phyloP scores from a whole-genome alignment of 306 rosid genomes.

The Citrullus colocynthis region DNA sequence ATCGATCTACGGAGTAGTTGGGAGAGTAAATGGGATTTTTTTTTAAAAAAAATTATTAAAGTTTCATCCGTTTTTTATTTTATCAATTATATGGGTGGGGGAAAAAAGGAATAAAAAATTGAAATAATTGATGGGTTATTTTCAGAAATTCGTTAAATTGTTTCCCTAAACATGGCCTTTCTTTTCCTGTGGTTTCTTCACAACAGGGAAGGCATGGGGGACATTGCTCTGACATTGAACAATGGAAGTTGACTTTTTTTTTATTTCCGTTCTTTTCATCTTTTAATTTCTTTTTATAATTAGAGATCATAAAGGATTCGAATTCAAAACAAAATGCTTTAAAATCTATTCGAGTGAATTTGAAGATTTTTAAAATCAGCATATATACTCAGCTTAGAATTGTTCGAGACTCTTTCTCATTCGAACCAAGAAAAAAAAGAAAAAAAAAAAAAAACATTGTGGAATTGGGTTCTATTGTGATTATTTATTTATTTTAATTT shows the following conservation, averaged over 20 bases:
- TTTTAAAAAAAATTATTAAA: not conserved
- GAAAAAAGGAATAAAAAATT: not conserved
- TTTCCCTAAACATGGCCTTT: not conserved
- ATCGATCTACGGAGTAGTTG: slow-evolving; percentile 8
- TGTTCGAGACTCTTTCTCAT: slow-evolving; percentile 16
- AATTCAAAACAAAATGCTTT: not conserved
- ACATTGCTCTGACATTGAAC: slow-evolving; percentile 3
- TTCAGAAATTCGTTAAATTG: not conserved
- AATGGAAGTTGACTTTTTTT: not conserved
- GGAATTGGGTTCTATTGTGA: slow-evolving; percentile 28
- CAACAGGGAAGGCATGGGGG: not conserved
- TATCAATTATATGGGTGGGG: not conserved
- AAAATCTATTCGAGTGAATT: slow-evolving; percentile 1
- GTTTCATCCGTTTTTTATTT: not conserved
- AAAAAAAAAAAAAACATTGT: not conserved
- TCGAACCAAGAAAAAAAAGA: not conserved
- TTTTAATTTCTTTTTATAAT: not conserved
- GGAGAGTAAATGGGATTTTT: slow-evolving; percentile 2
- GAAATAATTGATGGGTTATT: not conserved
- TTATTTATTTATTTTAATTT: not conserved
- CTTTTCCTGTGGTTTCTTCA: not conserved
- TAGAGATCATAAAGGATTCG: not conserved
- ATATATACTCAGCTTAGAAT: slow-evolving; percentile 4
- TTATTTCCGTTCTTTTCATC: not conserved
- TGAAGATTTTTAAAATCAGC: slow-evolving; percentile 14